Evolutionary conservation across 345 rosid species (phyloP).

Genomic region (Xanthoceras sorbifolium): DNA sequence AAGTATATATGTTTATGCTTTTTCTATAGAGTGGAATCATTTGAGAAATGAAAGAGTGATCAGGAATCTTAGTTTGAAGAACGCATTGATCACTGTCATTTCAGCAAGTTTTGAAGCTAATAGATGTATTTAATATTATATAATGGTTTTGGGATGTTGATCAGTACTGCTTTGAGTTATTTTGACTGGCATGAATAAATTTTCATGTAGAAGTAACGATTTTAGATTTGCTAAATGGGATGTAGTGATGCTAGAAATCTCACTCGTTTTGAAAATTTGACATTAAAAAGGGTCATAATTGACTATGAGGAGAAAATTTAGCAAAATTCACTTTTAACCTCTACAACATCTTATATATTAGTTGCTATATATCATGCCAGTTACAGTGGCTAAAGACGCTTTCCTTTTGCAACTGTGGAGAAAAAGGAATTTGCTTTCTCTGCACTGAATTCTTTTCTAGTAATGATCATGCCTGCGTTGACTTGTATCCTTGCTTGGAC

Average conservation of each 20-base stretch:
- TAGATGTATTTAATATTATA: not conserved
- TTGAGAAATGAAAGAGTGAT: not conserved
- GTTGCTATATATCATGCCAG: not conserved
- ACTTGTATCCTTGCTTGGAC: not conserved
- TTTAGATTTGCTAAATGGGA: not conserved
- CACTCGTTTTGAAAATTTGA: not conserved
- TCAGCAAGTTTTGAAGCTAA: not conserved
- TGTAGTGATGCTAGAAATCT: conserved; percentile 2
- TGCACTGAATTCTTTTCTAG: no score
- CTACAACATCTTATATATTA: not conserved
- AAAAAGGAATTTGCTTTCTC: not conserved
- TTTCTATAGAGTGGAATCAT: not conserved
- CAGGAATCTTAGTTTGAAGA: not conserved
- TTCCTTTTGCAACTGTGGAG: not conserved
- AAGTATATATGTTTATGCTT: not conserved
- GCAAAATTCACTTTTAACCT: not conserved
- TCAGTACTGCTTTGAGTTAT: not conserved
- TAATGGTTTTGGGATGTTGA: not conserved
- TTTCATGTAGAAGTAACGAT: not conserved
- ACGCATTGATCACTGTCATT: not conserved
- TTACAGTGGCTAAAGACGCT: not conserved
- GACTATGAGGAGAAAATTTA: not conserved
- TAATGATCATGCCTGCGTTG: not conserved
- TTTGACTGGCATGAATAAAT: not conserved
- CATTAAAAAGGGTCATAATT: not conserved